These are phyloP conservation scores for Fusarium austroafricanum DNA, from an alignment of 2,329 filamentous ascomycete species.

Conservation along the genomic window DNA sequence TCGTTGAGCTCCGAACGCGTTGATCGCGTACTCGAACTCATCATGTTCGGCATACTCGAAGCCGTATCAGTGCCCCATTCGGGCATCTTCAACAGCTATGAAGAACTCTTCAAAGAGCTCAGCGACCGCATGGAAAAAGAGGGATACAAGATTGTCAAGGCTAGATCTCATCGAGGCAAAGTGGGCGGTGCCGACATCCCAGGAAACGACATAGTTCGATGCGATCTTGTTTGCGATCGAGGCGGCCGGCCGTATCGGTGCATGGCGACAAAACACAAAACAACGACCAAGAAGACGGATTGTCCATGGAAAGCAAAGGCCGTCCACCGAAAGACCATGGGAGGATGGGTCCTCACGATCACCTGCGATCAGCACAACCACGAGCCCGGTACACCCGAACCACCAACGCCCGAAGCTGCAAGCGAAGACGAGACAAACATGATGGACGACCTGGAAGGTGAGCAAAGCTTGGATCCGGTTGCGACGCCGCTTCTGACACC, in stretches of 20 bases:
- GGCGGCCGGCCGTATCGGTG: conserved; percentile 58
- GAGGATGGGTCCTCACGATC: conserved; percentile 59
- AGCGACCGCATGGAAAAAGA: conserved; percentile 57
- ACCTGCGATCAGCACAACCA: conserved; percentile 60
- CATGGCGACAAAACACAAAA: conserved; percentile 59
- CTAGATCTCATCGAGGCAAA: conserved; percentile 56
- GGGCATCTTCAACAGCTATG: conserved; percentile 54
- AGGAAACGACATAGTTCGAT: conserved; percentile 58
- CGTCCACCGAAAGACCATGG: conserved; percentile 57
- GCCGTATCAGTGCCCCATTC: conserved; percentile 53
- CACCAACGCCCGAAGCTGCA: conserved; percentile 51
- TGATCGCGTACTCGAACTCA: conserved; percentile 39
- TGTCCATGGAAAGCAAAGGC: conserved; percentile 61
- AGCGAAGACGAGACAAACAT: conserved; percentile 52
- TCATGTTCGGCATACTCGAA: conserved; percentile 59
- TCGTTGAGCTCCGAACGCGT: conserved; percentile 46
- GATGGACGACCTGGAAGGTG: conserved; percentile 43
- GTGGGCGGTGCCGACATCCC: conserved; percentile 55
- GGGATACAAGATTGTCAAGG: conserved; percentile 60
- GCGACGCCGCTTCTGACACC: conserved; percentile 28
- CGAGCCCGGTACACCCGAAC: conserved; percentile 58
- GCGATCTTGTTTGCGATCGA: conserved; percentile 59
- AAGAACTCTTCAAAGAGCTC: conserved; percentile 56
- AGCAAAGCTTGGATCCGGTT: conserved; percentile 22
- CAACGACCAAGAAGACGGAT: conserved; percentile 59